Percentiles rank a stretch among this genome's conserved stretches.
Conservation (phyloP, 495 filamentous ascomycete species). For the Geopyxis carbonaria region DNA sequence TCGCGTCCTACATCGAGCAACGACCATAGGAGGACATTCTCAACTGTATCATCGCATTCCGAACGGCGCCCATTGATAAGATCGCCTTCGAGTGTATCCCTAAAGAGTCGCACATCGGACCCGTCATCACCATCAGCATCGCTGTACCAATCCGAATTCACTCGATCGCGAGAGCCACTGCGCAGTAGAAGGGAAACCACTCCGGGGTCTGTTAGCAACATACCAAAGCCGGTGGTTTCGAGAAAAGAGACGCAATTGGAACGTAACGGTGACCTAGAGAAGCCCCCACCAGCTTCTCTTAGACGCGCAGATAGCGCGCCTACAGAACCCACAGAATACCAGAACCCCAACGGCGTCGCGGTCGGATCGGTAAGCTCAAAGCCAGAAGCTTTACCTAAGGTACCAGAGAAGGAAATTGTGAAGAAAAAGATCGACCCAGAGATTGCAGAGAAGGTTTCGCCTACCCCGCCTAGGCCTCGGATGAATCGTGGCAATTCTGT, state of each 20-base stretch:
- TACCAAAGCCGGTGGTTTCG: no score
- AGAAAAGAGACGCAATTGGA: no score
- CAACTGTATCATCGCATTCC: constrained; percentile 3
- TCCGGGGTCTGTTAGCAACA: no score
- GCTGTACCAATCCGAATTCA: no score
- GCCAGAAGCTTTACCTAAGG: no score
- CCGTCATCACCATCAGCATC: not conserved
- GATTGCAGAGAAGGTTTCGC: not conserved
- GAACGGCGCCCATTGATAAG: constrained; percentile 3
- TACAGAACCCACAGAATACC: no score
- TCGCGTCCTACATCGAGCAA: constrained; percentile 4
- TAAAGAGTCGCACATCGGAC: not conserved
- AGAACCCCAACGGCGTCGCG: no score
- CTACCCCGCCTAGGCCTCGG: not conserved
- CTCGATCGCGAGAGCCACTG: no score
- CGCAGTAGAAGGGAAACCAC: no score
- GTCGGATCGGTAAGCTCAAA: no score
- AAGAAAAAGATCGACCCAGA: not conserved
- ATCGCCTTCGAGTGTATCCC: not conserved
- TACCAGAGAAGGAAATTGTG: not conserved
- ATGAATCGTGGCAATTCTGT: not conserved
- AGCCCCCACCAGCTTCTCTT: not conserved
- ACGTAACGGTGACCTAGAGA: no score
- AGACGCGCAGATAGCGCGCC: constrained; percentile 4
- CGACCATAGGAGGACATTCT: constrained; percentile 1